Base-by-base conservation (phyloP, 2,329 filamentous ascomycete genomes). In the Aspergillus pseudonomiae region DNA sequence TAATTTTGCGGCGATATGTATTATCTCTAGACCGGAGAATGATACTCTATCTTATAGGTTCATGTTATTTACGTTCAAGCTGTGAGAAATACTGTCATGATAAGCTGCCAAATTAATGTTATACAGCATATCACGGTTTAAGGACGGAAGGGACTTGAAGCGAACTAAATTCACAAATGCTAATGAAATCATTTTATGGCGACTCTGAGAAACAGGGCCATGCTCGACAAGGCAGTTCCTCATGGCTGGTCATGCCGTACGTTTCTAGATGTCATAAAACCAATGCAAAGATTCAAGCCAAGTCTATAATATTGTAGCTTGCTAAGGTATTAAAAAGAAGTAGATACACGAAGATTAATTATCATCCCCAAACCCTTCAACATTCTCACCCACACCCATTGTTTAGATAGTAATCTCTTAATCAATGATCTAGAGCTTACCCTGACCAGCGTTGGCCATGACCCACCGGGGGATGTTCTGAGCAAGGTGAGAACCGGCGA, bases 401-500 rank as follows among this genome's bases (percentile, higher is more conserved):
- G 9, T 11, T 14, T 6, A 19, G 19, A 3, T 7, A 2, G 3
- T 4, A 4, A 36, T 2, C n/a, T 19, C 5, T 39, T 26, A 19
- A 0, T 39, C n/a, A 16, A 43, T 21, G n/a, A 41, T 41, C 68
- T 76, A 81, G 60, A 81, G 72, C 61, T 75, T 79, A 46, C 84
- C 83, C 64, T 84, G 79, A 9, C 84, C 83, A 68, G 83, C 82
- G 39, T 74, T 78, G 63, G 70, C 75, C 30, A 71, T 70, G 53
- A 82, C 78, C 46, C 67, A 76, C 57, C 78, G 73, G 63, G 75
- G 79, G 36, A 75, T 74, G 54, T 70, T 71, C 53, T 73, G 73
- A 36, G 74, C 74, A 26, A 77, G 68, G n/a, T 68, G 59, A 24
- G 84, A 82, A 62, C 76, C 68, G 19, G 85, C 85, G 65, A 86